Evolutionary conservation across 805 yeast species (phyloP), one percentile per base, ranked within the genome.

Genomic region (Zygosaccharomyces kombuchaensis): DNA sequence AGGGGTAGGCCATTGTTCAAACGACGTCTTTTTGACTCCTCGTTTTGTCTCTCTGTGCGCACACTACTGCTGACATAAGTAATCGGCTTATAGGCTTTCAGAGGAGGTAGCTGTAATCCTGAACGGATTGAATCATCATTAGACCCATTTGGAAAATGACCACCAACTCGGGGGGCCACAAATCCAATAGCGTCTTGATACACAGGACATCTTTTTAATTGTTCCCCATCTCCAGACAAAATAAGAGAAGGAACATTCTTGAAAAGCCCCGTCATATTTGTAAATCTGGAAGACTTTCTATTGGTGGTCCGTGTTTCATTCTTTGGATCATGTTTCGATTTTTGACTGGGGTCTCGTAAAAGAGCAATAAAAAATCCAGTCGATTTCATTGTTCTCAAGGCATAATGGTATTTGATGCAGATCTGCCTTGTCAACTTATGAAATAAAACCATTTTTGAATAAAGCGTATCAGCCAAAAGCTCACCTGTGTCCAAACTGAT

Each of bases 321-420:
- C 39, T 40, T 44, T 17, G 40, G 49, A n/a, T 45, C 47, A 21
- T 26, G 37, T 27, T 50, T 52, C 34, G 34, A 31, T 31, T 42
- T 53, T 6, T 54, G 45, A 14, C 58, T 56, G 1, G 66, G 71
- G 34, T 60, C 69, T 48, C 58, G 65, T 38, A 72, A 47, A 25
- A 72, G 49, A 0, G 73, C 67, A 23, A 71, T 63, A 40, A 71
- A 72, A 48, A 72, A 72, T 1, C 69, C 68, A 2, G 72, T 71
- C 7, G 85, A 82, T 54, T 81, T 82, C 30, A 78, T 71, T 58
- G 83, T 73, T 63, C 84, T 75, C 80, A 82, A 80, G 2, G 88
- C 84, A 57, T 81, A 81, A 47, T 78, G 80, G 57, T 81, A 83
- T 51, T 79, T 72, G 21, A 67, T 70, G 16, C 86, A 77, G 29